These are phyloP conservation scores for Eleusine indica DNA, from an alignment of 176 grass and related monocot species.

Conservation along the genomic window DNA sequence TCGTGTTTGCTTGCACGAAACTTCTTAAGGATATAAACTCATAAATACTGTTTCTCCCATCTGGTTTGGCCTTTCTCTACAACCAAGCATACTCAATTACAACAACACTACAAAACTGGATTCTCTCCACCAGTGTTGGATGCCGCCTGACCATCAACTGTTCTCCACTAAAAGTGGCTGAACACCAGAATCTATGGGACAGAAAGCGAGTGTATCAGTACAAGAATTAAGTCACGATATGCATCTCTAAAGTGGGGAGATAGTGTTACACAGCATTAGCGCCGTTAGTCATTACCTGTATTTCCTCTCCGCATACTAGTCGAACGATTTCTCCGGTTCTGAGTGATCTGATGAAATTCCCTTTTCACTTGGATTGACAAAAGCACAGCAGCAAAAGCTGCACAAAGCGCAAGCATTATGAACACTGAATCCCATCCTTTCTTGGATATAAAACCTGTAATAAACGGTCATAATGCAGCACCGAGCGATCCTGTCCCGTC, in stretches of 20 bases:
- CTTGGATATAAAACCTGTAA: conserved; percentile 68
- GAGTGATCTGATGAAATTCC: conserved; percentile 54
- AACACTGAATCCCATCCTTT: conserved; percentile 59
- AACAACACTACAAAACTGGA: conserved; percentile 25
- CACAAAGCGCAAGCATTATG: conserved; percentile 62
- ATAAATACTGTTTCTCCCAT: neutral
- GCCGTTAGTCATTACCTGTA: conserved; percentile 41
- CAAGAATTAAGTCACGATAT: neutral
- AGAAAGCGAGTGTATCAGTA: conserved; percentile 8
- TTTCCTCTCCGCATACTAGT: conserved; percentile 30
- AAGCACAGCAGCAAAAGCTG: conserved; percentile 39
- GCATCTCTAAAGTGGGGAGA: neutral
- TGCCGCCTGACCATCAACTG: conserved; percentile 18
- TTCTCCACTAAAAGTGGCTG: conserved; percentile 53
- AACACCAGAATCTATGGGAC: conserved; percentile 39
- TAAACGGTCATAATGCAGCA: conserved; percentile 65
- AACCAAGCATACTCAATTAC: neutral
- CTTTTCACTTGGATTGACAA: conserved; percentile 54
- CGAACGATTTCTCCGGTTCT: conserved; percentile 35
- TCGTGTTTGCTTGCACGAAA: neutral
- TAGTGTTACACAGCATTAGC: neutral
- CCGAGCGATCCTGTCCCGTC: conserved; percentile 74
- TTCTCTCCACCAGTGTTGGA: neutral
- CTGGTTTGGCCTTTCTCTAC: neutral
- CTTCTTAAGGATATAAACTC: neutral